phyloP scores from a whole-genome alignment of 2,329 filamentous ascomycete species.

The Epichloe coenophiala region DNA sequence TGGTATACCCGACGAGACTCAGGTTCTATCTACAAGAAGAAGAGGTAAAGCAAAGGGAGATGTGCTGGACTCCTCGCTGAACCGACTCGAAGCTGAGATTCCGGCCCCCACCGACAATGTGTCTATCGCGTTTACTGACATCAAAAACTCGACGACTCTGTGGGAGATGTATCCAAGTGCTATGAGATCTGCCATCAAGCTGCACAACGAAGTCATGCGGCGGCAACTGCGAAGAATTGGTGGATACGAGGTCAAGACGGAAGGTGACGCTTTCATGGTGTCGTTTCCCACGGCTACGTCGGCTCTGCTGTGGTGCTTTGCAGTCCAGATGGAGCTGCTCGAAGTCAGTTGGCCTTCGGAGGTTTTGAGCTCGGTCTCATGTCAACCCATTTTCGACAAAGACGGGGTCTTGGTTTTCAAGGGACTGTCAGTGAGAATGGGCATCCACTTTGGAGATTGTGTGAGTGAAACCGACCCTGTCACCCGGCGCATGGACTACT shows the following conservation, averaged over 20 bases:
- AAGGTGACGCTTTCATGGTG: conserved; percentile 99
- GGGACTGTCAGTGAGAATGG: conserved; percentile 91
- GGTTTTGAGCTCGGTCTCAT: conserved; percentile 74
- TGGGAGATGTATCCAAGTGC: conserved; percentile 94
- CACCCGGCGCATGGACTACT: conserved; percentile 97
- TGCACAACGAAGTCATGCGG: conserved; percentile 95
- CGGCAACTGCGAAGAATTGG: conserved; percentile 85
- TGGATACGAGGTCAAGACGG: conserved; percentile 97
- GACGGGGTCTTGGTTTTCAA: conserved; percentile 86
- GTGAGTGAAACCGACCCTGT: conserved; percentile 94
- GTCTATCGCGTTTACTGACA: conserved; percentile 93
- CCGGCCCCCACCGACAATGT: conserved; percentile 83
- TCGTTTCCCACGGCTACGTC: conserved; percentile 94
- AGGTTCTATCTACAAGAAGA: conserved; percentile 50
- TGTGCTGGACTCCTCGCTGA: conserved; percentile 74
- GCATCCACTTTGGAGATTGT: conserved; percentile 87
- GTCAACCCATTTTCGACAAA: conserved; percentile 68
- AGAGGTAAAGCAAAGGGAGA: conserved; percentile 49
- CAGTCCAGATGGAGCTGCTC: conserved; percentile 76
- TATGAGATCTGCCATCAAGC: conserved; percentile 92
- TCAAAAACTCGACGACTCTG: conserved; percentile 91
- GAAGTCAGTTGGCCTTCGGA: conserved; percentile 90
- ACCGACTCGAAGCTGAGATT: conserved; percentile 78
- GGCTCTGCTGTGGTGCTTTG: conserved; percentile 90
- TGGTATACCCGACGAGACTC: conserved; percentile 54